Evolutionary conservation across 345 rosid genomes (phyloP), one percentile per base, ranked within the genome.

Genomic region (Eucalyptus shirleyi): DNA sequence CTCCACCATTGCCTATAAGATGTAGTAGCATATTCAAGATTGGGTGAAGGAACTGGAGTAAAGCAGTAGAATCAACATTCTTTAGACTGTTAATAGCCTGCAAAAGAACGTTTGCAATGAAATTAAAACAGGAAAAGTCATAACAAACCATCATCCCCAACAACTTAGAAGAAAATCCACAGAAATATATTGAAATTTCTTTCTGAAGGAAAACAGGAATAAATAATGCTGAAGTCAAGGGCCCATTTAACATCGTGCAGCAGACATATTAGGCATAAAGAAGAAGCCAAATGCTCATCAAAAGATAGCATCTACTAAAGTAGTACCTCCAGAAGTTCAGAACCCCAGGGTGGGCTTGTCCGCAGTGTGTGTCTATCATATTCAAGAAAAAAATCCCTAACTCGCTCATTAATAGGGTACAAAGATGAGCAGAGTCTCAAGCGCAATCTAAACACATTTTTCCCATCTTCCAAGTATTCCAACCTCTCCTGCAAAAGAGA

Each of bases 1-100:
- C 99, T 93, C 99, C 99, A 91, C 99, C 99, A 94, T 96, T 98
- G 89, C 99, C 98, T 87, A 98, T 98, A 88, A 98, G 99, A 96
- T 97, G 98, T 89, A 98, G 98, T 91, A 98, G 98, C 99, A 98
- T 96, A 92, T 97, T 98, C 88, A 98, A 93, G 91, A 97, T 93
- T 72, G 99, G 99, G 91, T 98, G 98, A 90, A 98, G 99, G 95
- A 98, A 98, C 95, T 98, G 99, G 91, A 98, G 99, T 94, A 98
- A 91, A 89, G 98, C 98, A 86, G 98, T 96, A 89, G 99, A 97
- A 89, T 98, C 99, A 87, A 96, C 99, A 88, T 98, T 96, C 96
- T 98, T 97, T 93, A 98, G 93, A 95, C 99, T 96, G 94, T 98
- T 98, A 91, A 98, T 97, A 83, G 99, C 99, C 99, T 98, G 96